Evolutionary conservation across 2,329 filamentous ascomycete genomes (phyloP).

Genomic region (Epichloe glyceriae): DNA sequence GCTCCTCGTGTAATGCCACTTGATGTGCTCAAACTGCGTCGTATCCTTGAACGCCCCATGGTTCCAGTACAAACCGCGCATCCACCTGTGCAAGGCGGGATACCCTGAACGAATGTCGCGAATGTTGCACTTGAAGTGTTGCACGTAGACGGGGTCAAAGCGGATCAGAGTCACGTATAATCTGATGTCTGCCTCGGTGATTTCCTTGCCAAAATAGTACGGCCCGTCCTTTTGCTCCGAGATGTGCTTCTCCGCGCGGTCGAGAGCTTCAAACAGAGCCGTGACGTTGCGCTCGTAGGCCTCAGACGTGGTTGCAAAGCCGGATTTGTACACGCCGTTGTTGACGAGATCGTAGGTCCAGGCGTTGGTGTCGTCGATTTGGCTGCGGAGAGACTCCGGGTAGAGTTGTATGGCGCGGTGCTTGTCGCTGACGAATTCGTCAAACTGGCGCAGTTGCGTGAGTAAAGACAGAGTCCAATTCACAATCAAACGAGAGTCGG

Average conservation of each 20-base stretch:
- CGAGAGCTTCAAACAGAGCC: constrained; percentile 62
- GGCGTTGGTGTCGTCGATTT: constrained; percentile 65
- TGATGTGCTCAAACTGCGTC: constrained; percentile 92
- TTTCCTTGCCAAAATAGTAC: constrained; percentile 59
- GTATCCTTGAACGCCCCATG: constrained; percentile 64
- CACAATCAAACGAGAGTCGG: too few species aligned
- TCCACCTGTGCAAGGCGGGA: constrained; percentile 67
- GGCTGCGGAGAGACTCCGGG: constrained; percentile 44
- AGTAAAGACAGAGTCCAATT: neutral
- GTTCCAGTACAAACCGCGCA: constrained; percentile 77
- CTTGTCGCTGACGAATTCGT: constrained; percentile 50
- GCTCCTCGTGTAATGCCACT: constrained; percentile 55
- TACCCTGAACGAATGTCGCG: constrained; percentile 76
- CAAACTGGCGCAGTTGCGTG: constrained; percentile 38
- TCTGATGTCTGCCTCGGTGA: constrained; percentile 76
- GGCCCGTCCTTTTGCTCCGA: constrained; percentile 33
- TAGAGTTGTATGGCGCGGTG: constrained; percentile 53
- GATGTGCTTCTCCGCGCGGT: constrained; percentile 63
- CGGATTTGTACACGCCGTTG: constrained; percentile 62
- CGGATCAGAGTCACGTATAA: constrained; percentile 59
- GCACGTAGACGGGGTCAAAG: constrained; percentile 71
- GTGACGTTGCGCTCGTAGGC: constrained; percentile 67
- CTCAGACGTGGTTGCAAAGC: constrained; percentile 72
- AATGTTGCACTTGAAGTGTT: constrained; percentile 82
- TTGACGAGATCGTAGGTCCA: constrained; percentile 71